These are phyloP conservation scores for Aspergillus panamensis DNA, from an alignment of 495 filamentous ascomycete species.

Conservation along the genomic window DNA sequence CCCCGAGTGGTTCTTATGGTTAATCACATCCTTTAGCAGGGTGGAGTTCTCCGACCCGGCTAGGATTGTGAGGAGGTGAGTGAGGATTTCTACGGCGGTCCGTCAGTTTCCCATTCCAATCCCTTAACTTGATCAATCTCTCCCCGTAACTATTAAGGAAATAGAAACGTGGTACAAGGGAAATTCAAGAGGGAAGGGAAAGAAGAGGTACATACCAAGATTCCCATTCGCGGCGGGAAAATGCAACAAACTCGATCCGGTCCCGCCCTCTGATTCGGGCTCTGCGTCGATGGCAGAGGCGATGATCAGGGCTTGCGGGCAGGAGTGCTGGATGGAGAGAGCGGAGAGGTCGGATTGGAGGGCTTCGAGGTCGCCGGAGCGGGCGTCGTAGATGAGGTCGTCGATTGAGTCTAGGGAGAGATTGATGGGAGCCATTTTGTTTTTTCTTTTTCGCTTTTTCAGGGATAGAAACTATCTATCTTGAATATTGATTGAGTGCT, in stretches of 20 bases:
- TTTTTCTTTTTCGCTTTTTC: slow-evolving; percentile 7
- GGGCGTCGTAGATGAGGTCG: slow-evolving; percentile 82
- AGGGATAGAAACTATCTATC: background rate
- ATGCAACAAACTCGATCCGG: slow-evolving; percentile 61
- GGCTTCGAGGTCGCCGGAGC: slow-evolving; percentile 68
- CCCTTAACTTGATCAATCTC: no score
- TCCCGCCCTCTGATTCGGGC: slow-evolving; percentile 59
- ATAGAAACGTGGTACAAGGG: background rate
- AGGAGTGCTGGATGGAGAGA: slow-evolving; percentile 53
- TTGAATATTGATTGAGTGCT: background rate
- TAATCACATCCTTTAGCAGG: slow-evolving; percentile 44
- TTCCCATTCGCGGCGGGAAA: slow-evolving; percentile 91
- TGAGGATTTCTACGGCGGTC: slow-evolving; percentile 42
- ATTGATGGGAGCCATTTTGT: slow-evolving; percentile 31
- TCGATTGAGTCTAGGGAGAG: slow-evolving; percentile 68
- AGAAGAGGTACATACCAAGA: slow-evolving; percentile 47
- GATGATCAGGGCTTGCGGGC: slow-evolving; percentile 55
- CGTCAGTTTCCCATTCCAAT: slow-evolving; percentile 1
- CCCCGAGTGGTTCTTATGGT: slow-evolving; percentile 69
- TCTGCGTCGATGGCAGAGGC: slow-evolving; percentile 62
- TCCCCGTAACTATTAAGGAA: background rate
- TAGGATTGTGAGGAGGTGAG: slow-evolving; percentile 45
- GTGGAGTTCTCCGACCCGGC: slow-evolving; percentile 14
- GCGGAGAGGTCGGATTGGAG: slow-evolving; percentile 57
- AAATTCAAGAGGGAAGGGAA: background rate